phyloP scores from a whole-genome alignment of 139 green algal species.

The Tetraselmis striata region DNA sequence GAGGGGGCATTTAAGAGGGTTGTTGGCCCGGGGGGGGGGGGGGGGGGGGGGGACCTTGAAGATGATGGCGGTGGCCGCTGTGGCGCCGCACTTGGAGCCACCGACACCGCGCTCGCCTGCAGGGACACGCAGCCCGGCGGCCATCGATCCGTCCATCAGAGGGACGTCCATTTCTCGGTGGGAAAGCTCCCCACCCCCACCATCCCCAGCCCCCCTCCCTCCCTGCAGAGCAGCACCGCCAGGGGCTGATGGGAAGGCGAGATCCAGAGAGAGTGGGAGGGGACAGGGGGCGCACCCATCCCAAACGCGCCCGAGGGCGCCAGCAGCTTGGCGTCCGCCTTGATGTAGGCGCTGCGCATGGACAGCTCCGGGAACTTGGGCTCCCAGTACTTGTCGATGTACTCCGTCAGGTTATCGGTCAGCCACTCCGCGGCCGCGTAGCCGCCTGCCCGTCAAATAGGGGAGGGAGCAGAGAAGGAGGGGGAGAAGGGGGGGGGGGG shows the following conservation, averaged over 20 bases:
- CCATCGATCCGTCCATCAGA: constrained; percentile 7
- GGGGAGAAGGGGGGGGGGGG: neutral
- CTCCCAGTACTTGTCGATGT: constrained; percentile 55
- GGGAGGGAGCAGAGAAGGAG: neutral
- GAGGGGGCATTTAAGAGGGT: too few species aligned
- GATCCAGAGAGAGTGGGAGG: neutral
- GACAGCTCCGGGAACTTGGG: constrained; percentile 24
- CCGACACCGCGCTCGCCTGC: constrained; percentile 74
- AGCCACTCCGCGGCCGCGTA: constrained; percentile 68
- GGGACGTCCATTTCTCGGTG: constrained; percentile 10
- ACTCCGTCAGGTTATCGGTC: constrained; percentile 42
- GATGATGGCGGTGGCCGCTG: constrained; percentile 52
- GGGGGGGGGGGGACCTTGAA: constrained; percentile 27
- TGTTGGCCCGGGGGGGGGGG: too few species aligned
- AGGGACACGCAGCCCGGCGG: neutral
- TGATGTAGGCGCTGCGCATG: constrained; percentile 39
- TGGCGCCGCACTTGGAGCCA: constrained; percentile 82
- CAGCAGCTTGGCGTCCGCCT: constrained; percentile 59
- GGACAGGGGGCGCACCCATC: constrained; percentile 20
- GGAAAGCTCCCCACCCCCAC: constrained; percentile 6
- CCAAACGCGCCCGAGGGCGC: constrained; percentile 62
- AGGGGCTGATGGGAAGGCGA: neutral
- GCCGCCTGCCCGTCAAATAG: constrained; percentile 35
- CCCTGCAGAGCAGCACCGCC: neutral
- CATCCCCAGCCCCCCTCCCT: neutral